A percentile compares a stretch with the other conserved stretches of the same genome.
Evolutionary conservation across 805 yeast species (phyloP).

Genomic region (Hanseniaspora meyeri): DNA sequence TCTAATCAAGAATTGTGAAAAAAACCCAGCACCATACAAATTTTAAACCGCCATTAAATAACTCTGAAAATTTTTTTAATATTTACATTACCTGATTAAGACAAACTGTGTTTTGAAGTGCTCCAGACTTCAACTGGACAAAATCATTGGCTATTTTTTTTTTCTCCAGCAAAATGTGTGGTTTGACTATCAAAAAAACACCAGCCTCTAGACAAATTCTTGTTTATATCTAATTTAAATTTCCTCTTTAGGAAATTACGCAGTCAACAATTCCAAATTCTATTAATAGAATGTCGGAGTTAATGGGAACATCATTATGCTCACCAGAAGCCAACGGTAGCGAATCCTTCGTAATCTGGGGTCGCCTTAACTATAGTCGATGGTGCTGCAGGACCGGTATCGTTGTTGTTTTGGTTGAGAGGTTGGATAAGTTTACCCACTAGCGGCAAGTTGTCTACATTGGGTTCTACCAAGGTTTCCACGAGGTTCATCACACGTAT

Average conservation of each 20-base stretch:
- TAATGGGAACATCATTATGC: not conserved
- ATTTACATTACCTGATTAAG: not conserved
- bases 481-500: constrained; percentile 17
- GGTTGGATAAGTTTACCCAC: constrained; percentile 45
- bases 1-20: too few relatives aligned
- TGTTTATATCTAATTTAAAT: not conserved
- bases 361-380: not conserved
- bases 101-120: not conserved
- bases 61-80: not conserved
- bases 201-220: not conserved
- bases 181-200: not conserved
- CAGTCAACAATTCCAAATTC: not conserved
- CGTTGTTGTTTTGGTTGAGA: constrained; percentile 46
- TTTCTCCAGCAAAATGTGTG: not conserved
- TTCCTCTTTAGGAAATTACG: not conserved
- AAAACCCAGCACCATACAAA: too few relatives aligned
- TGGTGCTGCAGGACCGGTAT: constrained; percentile 39
- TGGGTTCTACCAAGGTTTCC: not conserved
- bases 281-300: not conserved
- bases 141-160: not conserved
- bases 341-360: constrained; percentile 1
- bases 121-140: too few relatives aligned
- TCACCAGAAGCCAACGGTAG: not conserved
- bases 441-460: not conserved
- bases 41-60: too few relatives aligned